phyloP scores from a whole-genome alignment of 495 filamentous ascomycete genomes.

The Aspergillus hancockii region DNA sequence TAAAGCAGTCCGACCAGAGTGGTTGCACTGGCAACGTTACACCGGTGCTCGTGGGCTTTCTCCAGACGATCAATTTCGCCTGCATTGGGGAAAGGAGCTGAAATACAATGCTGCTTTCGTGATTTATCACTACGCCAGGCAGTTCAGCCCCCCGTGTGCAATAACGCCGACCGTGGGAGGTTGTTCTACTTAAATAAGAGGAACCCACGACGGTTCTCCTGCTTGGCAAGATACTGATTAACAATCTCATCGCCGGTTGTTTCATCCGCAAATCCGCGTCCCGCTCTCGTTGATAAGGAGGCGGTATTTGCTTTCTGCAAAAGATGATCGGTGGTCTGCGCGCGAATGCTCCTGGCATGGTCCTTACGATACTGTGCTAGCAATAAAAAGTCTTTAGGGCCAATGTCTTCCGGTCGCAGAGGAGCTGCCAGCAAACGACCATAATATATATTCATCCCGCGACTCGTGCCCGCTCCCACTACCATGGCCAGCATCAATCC shows the following conservation, averaged over 20 bases:
- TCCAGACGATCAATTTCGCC: slow-evolving; percentile 29
- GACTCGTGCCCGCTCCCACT: slow-evolving; percentile 24
- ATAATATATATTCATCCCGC: slow-evolving; percentile 30
- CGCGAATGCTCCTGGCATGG: not conserved
- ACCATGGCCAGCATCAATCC: slow-evolving; percentile 21
- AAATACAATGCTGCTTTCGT: slow-evolving; percentile 22
- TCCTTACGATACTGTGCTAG: slow-evolving; percentile 28
- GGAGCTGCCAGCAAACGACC: slow-evolving; percentile 28
- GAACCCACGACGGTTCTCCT: slow-evolving; percentile 29
- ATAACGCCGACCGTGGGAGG: not conserved
- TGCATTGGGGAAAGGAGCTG: slow-evolving; percentile 28
- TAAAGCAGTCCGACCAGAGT: slow-evolving; percentile 18
- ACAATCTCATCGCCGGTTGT: slow-evolving; percentile 30
- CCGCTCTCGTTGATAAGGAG: slow-evolving; percentile 24
- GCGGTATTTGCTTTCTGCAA: slow-evolving; percentile 28
- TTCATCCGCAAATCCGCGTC: slow-evolving; percentile 24
- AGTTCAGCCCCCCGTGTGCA: too few relatives aligned
- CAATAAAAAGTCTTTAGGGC: slow-evolving; percentile 26
- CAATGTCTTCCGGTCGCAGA: slow-evolving; percentile 19
- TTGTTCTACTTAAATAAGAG: slow-evolving; percentile 26
- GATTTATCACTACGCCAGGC: slow-evolving; percentile 19
- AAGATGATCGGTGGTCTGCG: too few relatives aligned
- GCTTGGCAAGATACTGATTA: slow-evolving; percentile 32
- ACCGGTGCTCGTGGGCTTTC: slow-evolving; percentile 27
- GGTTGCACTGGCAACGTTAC: slow-evolving; percentile 25